These are phyloP conservation scores for Aureobasidium sp. DNA, from an alignment of 2,329 filamentous ascomycete species.

Conservation along the genomic window DNA sequence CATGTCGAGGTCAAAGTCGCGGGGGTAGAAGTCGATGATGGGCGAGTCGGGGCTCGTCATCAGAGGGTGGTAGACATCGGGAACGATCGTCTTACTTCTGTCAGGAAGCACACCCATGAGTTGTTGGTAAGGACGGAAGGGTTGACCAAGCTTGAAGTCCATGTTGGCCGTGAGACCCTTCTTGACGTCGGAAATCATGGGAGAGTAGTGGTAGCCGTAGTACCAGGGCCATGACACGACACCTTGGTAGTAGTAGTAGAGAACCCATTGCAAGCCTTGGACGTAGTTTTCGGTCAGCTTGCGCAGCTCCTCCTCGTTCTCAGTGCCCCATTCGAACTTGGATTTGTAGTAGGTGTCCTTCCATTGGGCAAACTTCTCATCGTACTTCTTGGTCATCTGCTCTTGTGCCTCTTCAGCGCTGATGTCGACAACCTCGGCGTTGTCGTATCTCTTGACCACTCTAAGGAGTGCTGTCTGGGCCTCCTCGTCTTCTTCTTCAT, in stretches of 20 bases:
- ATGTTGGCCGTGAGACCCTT: conserved; percentile 80
- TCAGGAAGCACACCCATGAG: conserved; percentile 97
- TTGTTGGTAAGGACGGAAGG: conserved; percentile 91
- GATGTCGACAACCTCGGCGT: conserved; percentile 74
- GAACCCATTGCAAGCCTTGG: conserved; percentile 93
- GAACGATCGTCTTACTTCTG: conserved; percentile 94
- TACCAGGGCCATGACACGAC: conserved; percentile 99
- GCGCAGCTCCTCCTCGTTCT: conserved; percentile 70
- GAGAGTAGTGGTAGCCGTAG: conserved; percentile 93
- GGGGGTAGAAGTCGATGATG: conserved; percentile 95
- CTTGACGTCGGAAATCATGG: conserved; percentile 92
- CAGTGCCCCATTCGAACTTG: conserved; percentile 84
- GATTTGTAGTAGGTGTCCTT: conserved; percentile 87
- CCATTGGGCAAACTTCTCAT: conserved; percentile 84
- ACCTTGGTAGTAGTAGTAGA: conserved; percentile 96
- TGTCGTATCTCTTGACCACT: conserved; percentile 84
- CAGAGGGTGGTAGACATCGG: conserved; percentile 73
- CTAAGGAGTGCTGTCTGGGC: conserved; percentile 73
- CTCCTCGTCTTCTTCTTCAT: conserved; percentile 73
- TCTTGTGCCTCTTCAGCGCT: conserved; percentile 70
- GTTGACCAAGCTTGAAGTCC: conserved; percentile 88
- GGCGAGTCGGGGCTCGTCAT: conserved; percentile 89
- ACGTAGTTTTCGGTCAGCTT: conserved; percentile 93
- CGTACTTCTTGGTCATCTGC: conserved; percentile 75
- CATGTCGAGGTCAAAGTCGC: conserved; percentile 97